phyloP scores from a whole-genome alignment of 2,329 filamentous ascomycete species.

The Neopestalotiopsis rosae region DNA sequence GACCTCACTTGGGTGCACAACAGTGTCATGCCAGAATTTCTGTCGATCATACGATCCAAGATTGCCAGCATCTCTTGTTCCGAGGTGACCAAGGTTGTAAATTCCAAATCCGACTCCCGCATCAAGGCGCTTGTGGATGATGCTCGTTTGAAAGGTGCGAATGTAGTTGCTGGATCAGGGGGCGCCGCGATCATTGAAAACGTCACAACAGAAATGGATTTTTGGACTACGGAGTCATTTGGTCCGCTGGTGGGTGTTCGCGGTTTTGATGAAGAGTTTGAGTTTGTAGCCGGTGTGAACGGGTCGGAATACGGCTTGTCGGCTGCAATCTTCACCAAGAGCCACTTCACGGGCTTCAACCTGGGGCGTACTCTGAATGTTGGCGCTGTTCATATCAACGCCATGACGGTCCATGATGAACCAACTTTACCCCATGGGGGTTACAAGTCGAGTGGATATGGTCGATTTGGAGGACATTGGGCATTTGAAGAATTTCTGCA shows the following conservation, averaged over 20 bases:
- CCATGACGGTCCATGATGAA: slow-evolving; percentile 56
- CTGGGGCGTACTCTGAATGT: slow-evolving; percentile 55
- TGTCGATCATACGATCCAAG: slow-evolving; percentile 19
- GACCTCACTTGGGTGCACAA: slow-evolving; percentile 37
- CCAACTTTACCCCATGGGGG: slow-evolving; percentile 51
- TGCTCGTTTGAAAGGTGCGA: not conserved
- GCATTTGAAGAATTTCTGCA: too few species aligned
- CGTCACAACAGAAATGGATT: slow-evolving; percentile 62
- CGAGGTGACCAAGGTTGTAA: not conserved
- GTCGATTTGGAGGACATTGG: slow-evolving; percentile 38
- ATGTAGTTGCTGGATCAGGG: slow-evolving; percentile 38
- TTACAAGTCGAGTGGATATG: slow-evolving; percentile 53
- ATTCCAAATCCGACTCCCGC: not conserved
- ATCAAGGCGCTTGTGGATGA: not conserved
- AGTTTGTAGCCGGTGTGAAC: slow-evolving; percentile 65
- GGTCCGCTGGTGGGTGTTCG: slow-evolving; percentile 64
- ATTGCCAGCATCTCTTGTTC: not conserved
- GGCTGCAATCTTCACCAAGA: slow-evolving; percentile 63
- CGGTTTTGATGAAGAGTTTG: slow-evolving; percentile 57
- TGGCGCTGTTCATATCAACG: slow-evolving; percentile 59
- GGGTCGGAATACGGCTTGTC: slow-evolving; percentile 68
- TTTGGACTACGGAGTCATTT: slow-evolving; percentile 66
- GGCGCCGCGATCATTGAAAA: slow-evolving; percentile 59
- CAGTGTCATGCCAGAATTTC: slow-evolving; percentile 17
- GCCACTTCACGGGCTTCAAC: slow-evolving; percentile 52